These are phyloP conservation scores for Sicyos edulis DNA, from an alignment of 306 rosid genomes.

Conservation along the genomic window DNA sequence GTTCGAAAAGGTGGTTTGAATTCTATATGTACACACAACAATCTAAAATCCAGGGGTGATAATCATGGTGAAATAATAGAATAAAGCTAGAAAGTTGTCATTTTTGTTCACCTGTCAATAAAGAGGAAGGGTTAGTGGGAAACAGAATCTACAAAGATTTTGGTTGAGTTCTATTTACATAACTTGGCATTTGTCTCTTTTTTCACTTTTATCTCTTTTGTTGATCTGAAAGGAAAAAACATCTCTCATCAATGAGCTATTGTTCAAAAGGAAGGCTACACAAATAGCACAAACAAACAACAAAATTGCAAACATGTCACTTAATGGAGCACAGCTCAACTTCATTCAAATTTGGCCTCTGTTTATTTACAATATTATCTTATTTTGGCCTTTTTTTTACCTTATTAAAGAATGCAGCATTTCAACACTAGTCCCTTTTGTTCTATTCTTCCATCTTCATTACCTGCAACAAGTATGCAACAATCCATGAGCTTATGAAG, in stretches of 20 bases:
- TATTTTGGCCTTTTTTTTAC: slow-evolving; percentile 26
- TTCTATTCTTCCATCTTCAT: slow-evolving; percentile 80
- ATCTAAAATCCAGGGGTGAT: background rate
- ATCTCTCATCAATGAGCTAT: background rate
- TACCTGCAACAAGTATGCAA: slow-evolving; percentile 41
- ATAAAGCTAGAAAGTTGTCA: background rate
- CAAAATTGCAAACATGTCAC: background rate
- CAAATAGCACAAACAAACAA: slow-evolving; percentile 4
- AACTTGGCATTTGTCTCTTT: background rate
- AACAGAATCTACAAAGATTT: slow-evolving; percentile 14
- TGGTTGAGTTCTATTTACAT: background rate
- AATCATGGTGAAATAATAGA: background rate
- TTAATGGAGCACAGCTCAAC: slow-evolving; percentile 15
- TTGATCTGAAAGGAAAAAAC: background rate
- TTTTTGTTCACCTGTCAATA: background rate
- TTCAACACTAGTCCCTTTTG: slow-evolving; percentile 85
- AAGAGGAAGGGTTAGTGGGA: background rate
- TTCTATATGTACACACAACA: background rate
- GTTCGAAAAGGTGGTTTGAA: background rate
- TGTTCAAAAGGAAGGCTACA: slow-evolving; percentile 11
- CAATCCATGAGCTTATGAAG: background rate
- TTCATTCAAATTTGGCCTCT: slow-evolving; percentile 14
- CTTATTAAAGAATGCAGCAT: slow-evolving; percentile 60
- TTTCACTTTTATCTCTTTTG: slow-evolving; percentile 15
- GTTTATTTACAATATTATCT: slow-evolving; percentile 16